phyloP scores from a whole-genome alignment of 495 filamentous ascomycete species.

The Penicillium psychrofluorescens region DNA sequence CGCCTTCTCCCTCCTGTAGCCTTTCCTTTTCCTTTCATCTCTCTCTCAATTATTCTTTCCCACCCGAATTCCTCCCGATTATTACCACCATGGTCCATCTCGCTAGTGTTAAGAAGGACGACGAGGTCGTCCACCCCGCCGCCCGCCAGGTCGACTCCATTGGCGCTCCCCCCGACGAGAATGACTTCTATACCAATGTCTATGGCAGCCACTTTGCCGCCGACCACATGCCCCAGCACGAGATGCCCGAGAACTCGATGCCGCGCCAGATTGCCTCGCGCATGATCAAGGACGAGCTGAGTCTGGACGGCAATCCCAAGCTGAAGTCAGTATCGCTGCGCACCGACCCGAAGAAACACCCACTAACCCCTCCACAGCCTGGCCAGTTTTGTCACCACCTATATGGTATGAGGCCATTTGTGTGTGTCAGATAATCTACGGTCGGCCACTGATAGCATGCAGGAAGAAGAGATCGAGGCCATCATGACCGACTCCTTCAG shows the following conservation, averaged over 20 bases:
- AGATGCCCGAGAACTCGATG: conserved; percentile 90
- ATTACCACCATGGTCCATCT: conserved; percentile 32
- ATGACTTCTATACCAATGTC: conserved; percentile 64
- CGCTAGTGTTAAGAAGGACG: conserved; percentile 26
- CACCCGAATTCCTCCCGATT: neutral
- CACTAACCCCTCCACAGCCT: conserved; percentile 8
- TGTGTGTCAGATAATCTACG: neutral
- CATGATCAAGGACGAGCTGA: conserved; percentile 92
- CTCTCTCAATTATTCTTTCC: neutral
- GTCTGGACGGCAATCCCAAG: conserved; percentile 82
- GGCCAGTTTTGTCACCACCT: conserved; percentile 22
- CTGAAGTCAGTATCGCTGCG: conserved; percentile 59
- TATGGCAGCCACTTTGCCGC: conserved; percentile 80
- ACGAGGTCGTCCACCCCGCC: conserved; percentile 13
- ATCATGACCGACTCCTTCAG: conserved; percentile 82
- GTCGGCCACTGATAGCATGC: neutral
- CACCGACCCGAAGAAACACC: neutral
- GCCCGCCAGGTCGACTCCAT: conserved; percentile 23
- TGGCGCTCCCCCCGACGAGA: conserved; percentile 33
- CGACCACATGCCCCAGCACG: conserved; percentile 66
- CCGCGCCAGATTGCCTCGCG: conserved; percentile 84
- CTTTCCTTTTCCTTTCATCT: too few relatives aligned
- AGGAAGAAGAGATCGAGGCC: conserved; percentile 86
- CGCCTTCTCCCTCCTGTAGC: neutral
- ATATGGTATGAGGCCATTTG: conserved; percentile 13